phyloP scores from a whole-genome alignment of 352 stramenopile species.

The Pythium coloratum region DNA sequence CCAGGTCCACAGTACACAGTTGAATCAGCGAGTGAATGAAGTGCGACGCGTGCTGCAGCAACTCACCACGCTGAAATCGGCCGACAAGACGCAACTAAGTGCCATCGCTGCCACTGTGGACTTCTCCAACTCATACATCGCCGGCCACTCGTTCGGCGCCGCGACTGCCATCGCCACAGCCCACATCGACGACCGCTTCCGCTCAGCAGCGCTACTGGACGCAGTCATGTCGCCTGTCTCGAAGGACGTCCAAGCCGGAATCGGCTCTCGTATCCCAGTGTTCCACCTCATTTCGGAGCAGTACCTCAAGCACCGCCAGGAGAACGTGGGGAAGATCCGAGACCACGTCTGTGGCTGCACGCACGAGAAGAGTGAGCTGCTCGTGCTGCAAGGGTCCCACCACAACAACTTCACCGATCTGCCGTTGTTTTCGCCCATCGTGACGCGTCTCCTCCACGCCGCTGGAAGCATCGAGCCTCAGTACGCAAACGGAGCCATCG shows the following conservation, averaged over 20 bases:
- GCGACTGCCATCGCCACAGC: conserved; percentile 51
- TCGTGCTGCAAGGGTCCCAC: conserved; percentile 37
- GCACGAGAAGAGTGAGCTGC: conserved; percentile 35
- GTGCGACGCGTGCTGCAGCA: conserved; percentile 45
- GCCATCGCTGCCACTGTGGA: conserved; percentile 37
- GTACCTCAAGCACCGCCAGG: conserved; percentile 46
- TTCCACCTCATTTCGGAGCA: conserved; percentile 69
- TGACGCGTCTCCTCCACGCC: conserved; percentile 46
- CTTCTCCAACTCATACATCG: conserved; percentile 36
- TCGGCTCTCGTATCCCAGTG: conserved; percentile 41
- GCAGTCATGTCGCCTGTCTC: conserved; percentile 62
- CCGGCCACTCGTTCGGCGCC: conserved; percentile 62
- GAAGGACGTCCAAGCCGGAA: conserved; percentile 32
- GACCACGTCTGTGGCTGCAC: conserved; percentile 36
- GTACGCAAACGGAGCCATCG: conserved; percentile 40
- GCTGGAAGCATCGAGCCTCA: conserved; percentile 44
- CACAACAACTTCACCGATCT: conserved; percentile 82
- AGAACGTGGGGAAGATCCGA: conserved; percentile 44
- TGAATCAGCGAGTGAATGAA: conserved; percentile 49
- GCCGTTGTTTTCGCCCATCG: conserved; percentile 50
- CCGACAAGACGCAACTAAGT: background rate
- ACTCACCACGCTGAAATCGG: conserved; percentile 5
- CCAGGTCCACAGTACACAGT: conserved; percentile 50
- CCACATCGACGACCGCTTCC: conserved; percentile 47
- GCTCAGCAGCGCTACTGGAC: conserved; percentile 52